Evolutionary conservation across 2,329 filamentous ascomycete species (phyloP).

Genomic region (Tolypocladium cylindrosporum): DNA sequence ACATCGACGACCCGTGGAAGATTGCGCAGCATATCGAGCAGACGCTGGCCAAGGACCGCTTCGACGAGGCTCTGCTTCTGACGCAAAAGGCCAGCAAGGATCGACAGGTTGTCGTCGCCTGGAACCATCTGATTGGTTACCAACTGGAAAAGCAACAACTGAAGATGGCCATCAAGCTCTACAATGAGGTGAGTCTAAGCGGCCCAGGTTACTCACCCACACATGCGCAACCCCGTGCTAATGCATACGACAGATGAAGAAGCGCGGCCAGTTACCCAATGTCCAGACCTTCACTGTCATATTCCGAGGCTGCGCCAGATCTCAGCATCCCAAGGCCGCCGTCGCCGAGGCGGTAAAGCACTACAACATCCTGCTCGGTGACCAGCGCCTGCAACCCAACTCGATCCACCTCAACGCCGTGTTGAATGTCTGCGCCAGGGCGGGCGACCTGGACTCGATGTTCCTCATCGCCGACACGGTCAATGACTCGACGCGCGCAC

Average conservation of each 20-base stretch:
- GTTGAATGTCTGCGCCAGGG: slow-evolving; percentile 69
- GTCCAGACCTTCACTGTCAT: slow-evolving; percentile 76
- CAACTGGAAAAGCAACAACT: slow-evolving; percentile 51
- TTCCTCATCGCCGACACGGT: slow-evolving; percentile 68
- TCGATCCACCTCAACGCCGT: slow-evolving; percentile 82
- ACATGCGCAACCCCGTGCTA: not conserved
- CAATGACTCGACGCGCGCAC: slow-evolving; percentile 51
- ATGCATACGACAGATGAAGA: slow-evolving; percentile 67
- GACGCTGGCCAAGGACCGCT: slow-evolving; percentile 47
- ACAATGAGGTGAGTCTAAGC: slow-evolving; percentile 59
- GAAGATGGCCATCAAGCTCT: slow-evolving; percentile 64
- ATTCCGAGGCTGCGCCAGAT: slow-evolving; percentile 61
- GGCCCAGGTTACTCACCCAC: not conserved
- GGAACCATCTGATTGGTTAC: slow-evolving; percentile 78
- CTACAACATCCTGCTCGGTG: slow-evolving; percentile 63
- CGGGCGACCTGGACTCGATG: slow-evolving; percentile 67
- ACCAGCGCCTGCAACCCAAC: slow-evolving; percentile 57
- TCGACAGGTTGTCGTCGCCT: slow-evolving; percentile 61
- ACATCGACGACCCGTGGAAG: slow-evolving; percentile 60
- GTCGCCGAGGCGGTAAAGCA: slow-evolving; percentile 62
- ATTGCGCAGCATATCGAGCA: slow-evolving; percentile 58
- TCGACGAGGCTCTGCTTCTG: slow-evolving; percentile 58
- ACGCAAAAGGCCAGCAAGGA: slow-evolving; percentile 58
- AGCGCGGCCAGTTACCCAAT: slow-evolving; percentile 72
- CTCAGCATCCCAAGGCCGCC: slow-evolving; percentile 46